Conservation (phyloP, 2,329 filamentous ascomycete genomes). For the Cordyceps cicadae region DNA sequence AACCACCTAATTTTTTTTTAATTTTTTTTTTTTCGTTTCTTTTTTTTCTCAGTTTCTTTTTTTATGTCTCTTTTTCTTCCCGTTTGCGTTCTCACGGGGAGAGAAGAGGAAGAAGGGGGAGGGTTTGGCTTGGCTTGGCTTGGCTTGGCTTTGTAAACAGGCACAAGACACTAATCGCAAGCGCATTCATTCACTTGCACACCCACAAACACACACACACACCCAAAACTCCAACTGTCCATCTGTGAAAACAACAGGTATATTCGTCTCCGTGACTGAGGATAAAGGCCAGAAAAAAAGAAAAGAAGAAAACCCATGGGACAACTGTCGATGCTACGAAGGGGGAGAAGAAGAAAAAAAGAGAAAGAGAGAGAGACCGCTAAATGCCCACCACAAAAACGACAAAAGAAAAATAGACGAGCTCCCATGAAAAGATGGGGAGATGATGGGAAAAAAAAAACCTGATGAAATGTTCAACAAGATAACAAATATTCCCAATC, state of each 20-base stretch:
- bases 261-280: neutral
- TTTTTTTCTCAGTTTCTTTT: too few species aligned
- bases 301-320: neutral
- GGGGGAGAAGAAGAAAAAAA: too few species aligned
- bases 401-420: neutral
- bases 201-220: too few species aligned
- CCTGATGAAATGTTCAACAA: neutral
- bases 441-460: neutral
- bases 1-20: neutral
- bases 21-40: neutral
- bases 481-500: constrained; percentile 1
- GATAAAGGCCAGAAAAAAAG: neutral
- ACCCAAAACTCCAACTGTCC: too few species aligned
- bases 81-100: too few species aligned
- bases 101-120: too few species aligned
- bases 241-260: neutral
- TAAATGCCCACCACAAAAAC: constrained; percentile 10
- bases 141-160: too few species aligned
- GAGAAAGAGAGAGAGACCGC: neutral
- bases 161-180: too few species aligned
- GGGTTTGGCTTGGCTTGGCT: too few species aligned
- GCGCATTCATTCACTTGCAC: too few species aligned
- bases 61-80: neutral
- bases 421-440: neutral
- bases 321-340: neutral